Percentiles rank a stretch among this genome's conserved stretches.
Conservation (phyloP, 371 early-diverging fungal genomes). For the Rhizomucor pusillus region DNA sequence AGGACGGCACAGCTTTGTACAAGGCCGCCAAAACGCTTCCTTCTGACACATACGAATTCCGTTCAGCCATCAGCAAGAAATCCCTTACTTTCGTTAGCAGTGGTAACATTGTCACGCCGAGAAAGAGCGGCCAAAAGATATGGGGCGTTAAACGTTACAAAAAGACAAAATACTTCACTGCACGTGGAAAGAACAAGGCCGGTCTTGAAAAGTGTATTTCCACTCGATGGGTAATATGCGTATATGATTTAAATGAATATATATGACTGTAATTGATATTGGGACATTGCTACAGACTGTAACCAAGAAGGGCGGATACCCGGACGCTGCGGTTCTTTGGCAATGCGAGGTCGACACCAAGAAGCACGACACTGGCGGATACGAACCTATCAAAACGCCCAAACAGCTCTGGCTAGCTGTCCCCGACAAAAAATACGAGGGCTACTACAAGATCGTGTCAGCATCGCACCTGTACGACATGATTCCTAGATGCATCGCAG, state of each 20-base stretch:
- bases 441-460: constrained; percentile 26
- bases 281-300: constrained; percentile 5
- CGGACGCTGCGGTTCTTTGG: constrained; percentile 41
- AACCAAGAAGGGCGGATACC: constrained; percentile 24
- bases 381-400: constrained; percentile 20
- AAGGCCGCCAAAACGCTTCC: constrained; percentile 13
- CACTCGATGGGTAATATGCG: constrained; percentile 25
- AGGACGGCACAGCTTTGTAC: constrained; percentile 25
- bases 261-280: neutral
- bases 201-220: constrained; percentile 28
- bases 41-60: constrained; percentile 21
- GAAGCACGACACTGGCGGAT: constrained; percentile 17
- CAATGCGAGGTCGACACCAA: constrained; percentile 32
- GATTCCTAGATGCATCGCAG: constrained; percentile 26
- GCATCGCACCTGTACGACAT: constrained; percentile 37
- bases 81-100: constrained; percentile 16
- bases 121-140: constrained; percentile 1
- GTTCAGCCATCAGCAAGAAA: constrained; percentile 10
- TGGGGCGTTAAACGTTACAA: constrained; percentile 26
- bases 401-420: constrained; percentile 36
- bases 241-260: neutral
- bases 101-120: constrained; percentile 17
- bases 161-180: constrained; percentile 24
- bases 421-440: constrained; percentile 15
- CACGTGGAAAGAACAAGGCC: constrained; percentile 22